Conservation (phyloP, 2,329 filamentous ascomycete species). For the Colletotrichum tanaceti region DNA sequence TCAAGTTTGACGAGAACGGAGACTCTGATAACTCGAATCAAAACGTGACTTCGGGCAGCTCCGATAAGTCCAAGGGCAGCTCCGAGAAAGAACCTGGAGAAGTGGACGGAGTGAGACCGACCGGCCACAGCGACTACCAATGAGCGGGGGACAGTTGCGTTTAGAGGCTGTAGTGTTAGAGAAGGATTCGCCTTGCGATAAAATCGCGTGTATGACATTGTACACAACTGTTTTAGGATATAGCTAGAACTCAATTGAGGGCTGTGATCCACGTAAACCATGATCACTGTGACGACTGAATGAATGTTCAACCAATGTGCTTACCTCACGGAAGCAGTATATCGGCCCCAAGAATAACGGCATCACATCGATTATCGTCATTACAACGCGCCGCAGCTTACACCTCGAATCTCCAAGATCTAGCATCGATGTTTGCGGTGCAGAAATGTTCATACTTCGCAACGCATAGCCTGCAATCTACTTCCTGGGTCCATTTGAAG, state of each 20-base stretch:
- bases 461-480: background rate
- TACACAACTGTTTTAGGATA: background rate
- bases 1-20: constrained; percentile 27
- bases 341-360: background rate
- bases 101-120: constrained; percentile 17
- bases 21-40: background rate
- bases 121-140: constrained; percentile 37
- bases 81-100: background rate
- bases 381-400: background rate
- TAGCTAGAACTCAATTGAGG: no score
- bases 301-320: background rate
- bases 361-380: background rate
- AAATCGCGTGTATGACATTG: background rate
- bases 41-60: background rate
- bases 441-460: constrained; percentile 3
- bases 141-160: background rate
- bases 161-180: background rate
- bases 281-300: background rate
- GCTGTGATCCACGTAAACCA: no score
- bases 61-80: background rate
- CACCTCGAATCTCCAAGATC: background rate
- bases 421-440: background rate
- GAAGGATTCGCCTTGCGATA: background rate
- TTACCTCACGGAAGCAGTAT: background rate
- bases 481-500: constrained; percentile 3